Base-by-base conservation (phyloP, 2,329 filamentous ascomycete genomes). In the Talaromyces amestolkiae region DNA sequence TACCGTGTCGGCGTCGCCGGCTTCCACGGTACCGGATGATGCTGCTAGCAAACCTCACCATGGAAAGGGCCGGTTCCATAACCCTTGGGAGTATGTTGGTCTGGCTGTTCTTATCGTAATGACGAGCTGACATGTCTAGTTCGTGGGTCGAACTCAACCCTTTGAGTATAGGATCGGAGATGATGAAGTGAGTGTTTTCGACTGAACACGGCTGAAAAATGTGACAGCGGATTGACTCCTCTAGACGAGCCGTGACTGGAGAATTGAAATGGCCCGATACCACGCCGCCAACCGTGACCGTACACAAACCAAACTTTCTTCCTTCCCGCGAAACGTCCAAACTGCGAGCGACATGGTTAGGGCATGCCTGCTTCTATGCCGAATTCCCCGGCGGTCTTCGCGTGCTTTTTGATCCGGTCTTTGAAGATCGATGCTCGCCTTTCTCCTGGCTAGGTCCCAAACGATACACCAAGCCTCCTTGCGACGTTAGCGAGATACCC, bases 321-420 rank as follows among this genome's bases (percentile, higher is more conserved):
- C 78, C 86, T 1, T 80, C 81, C 15, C 86, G 91, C 63, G 78
- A 83, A 4, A 86, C 84, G 1, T 69, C 78, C 19, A 83, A 85
- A 47, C 17, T 66, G 10, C 88, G 93, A 63, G 91, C 93, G 39
- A 98, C 94, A 47, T 97, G 94, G 94, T 87, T 98, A 2, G 94
- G 94, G 41, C 94, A 98, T 77, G 93, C 94, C 3, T 97, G 93
- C 81, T 97, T 93, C 81, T 93, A 92, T 73, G 87, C 96, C 70
- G 94, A 97, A 77, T 97, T 93, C 72, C 92, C 93, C 1, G 85
- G 86, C 15, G 94, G 94, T 0, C 82, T 98, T 62, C 88, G 94
- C 63, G 92, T 96, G 3, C 86, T 98, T 3, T 97, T 97, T 76
- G 94, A 97, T 73, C 94, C 94, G 1, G 93, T 97, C 39, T 96